Base-by-base conservation (phyloP, 2,329 filamentous ascomycete species). In the Phyllosticta capitalensis region DNA sequence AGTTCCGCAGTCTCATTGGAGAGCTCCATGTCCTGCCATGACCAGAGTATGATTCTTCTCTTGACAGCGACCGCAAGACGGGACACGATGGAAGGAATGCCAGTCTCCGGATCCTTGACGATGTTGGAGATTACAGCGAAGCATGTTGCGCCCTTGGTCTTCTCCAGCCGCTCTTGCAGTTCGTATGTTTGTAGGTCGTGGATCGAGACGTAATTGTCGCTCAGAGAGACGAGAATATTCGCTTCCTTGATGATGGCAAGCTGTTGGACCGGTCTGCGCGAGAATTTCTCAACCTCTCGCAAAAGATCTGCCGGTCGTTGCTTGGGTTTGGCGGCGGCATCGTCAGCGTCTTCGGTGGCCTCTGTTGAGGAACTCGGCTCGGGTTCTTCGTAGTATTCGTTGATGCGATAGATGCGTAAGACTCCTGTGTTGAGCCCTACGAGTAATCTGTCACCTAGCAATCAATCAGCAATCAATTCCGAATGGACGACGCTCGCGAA, bases 91-190 rank as follows among this genome's bases (percentile, higher is more conserved):
- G 92, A 90, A 0, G 91, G 92, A 55, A 99, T 92, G 22, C 89
- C 89, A 0, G 90, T 96, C 55, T 84, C 83, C 5, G 85, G 77
- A 72, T 99, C 94, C 71, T 94, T 92, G 65, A 95, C 88, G 59
- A 97, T 95, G 72, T 97, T 96, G 63, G 90, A 95, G 1, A 92
- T 96, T 51, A 96, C 90, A 1, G 92, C 91, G 72, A 99, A 97
- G 51, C 87, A 86, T 1, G 86, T 87, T 14, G 94, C 92, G 65
- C 94, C 94, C 75, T 89, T 94, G 12, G 92, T 96, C 70, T 87
- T 87, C 56, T 84, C 77, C 51, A 99, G 79, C 62, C 85, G 88
- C 72, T 96, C 89, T 68, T 92, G 83, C 60, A 92, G 80, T 64
- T 88, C 81, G 73, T 95, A 96, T 28, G 85, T 89, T 64, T 92